Evolutionary conservation across 177 flowering plant genomes (phyloP).

Genomic region (Vitis hybrid): DNA sequence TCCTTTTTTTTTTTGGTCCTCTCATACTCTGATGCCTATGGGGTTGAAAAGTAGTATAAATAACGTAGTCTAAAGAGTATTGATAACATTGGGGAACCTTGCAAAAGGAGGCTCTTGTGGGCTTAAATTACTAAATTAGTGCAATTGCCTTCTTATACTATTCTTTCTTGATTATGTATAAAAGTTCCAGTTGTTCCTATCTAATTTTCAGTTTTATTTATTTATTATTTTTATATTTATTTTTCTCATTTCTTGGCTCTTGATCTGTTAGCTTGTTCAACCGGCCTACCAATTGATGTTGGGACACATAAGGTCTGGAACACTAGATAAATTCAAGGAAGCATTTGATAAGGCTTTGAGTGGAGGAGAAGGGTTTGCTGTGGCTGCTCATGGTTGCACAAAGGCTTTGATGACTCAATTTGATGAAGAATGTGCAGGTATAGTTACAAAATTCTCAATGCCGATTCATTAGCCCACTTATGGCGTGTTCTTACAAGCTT

Average conservation of each 20-base stretch:
- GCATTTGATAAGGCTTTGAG: conserved; percentile 77
- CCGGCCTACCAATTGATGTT: conserved; percentile 77
- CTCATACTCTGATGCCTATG: neutral
- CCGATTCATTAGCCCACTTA: neutral
- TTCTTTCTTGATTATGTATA: neutral
- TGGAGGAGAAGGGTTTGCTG: conserved; percentile 75
- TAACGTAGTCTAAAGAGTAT: neutral
- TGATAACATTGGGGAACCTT: neutral
- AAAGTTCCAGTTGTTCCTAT: neutral
- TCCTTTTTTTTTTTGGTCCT: neutral
- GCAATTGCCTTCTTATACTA: neutral
- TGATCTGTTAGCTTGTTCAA: conserved; percentile 66
- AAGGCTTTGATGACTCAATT: conserved; percentile 49
- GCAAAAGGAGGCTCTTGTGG: neutral
- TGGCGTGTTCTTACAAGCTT: neutral
- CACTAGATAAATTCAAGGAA: conserved; percentile 72
- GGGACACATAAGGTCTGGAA: conserved; percentile 74
- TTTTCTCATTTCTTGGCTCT: conserved; percentile 12
- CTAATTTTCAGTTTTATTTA: neutral
- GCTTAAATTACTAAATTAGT: neutral
- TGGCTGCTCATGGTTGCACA: conserved; percentile 60
- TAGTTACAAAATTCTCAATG: neutral
- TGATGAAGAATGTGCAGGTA: conserved; percentile 85
- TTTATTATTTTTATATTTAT: neutral
- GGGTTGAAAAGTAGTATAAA: neutral